phyloP scores from a whole-genome alignment of 2,329 filamentous ascomycete species.

The Talaromyces funiculosus region DNA sequence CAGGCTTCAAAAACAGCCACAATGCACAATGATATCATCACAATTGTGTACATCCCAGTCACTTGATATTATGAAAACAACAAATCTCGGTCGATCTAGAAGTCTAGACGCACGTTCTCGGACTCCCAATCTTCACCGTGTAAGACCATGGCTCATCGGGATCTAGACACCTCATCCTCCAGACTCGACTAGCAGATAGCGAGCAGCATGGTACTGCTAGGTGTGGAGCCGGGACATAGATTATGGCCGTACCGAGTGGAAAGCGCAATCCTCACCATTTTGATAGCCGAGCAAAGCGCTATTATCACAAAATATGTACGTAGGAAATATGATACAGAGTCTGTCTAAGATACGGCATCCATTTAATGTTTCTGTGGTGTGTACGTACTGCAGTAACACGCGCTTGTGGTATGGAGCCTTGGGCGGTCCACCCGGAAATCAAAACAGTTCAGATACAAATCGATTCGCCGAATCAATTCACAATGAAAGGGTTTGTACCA shows the following conservation, averaged over 20 bases:
- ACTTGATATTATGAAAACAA: not conserved
- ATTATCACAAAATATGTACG: not conserved
- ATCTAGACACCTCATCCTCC: not conserved
- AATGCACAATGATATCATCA: conserved; percentile 1
- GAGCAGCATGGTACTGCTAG: not conserved
- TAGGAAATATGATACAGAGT: too few relatives aligned
- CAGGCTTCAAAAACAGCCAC: conserved; percentile 1
- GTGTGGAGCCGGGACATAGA: not conserved
- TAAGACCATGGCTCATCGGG: not conserved
- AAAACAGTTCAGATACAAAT: not conserved
- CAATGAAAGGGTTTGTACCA: not conserved
- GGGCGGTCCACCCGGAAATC: not conserved
- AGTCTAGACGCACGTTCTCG: not conserved
- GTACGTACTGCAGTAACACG: not conserved
- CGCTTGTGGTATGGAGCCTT: not conserved
- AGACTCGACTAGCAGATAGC: not conserved
- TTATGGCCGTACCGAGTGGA: not conserved
- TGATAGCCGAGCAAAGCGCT: not conserved
- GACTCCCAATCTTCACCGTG: not conserved
- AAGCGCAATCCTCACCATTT: not conserved
- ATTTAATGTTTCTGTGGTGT: not conserved
- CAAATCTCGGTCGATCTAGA: not conserved
- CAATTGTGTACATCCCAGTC: not conserved
- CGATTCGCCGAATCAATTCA: not conserved
- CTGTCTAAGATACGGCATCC: not conserved